Base-by-base conservation (phyloP, 495 filamentous ascomycete genomes). In the Penicillium steckii region DNA sequence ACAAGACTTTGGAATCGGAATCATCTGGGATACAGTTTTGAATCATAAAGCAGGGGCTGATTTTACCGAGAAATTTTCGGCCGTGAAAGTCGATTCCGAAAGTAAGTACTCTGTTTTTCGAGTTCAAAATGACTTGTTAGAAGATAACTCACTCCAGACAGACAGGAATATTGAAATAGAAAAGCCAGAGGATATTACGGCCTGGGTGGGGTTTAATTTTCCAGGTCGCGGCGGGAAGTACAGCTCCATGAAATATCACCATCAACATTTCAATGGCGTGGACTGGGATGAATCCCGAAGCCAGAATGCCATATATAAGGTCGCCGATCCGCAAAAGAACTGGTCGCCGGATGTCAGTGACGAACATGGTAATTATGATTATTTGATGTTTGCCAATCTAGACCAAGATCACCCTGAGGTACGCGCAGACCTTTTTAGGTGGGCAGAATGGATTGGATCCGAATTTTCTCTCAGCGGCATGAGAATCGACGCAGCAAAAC, bases 41-140 rank as follows among this genome's bases (percentile, higher is more conserved):
- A 91, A 90, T 52, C 87, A 90, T 66, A 89, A 88, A 65, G 83
- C 85, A n/a, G 85, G 75, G 8, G 87, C 83, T 13, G 87, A 90
- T 62, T 72, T 66, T 30, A 78, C 73, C 8, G 84, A 90, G 63
- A 73, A 71, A 25, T 84, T 79, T 53, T 48, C 66, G 30, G 84
- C 78, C 1, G 74, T 87, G 43, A 83, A 84, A 60, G 85, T 89
- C 13, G 75, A 87, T 56, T 69, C 74, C 2, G 59, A 77, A 52
- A 65, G 78, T 80, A 65, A 33, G 33, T 18, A 57, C 54, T 2
- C 15, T 10, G 22, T 23, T 9, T 12, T 21, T 3, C 15, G 18
- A 17, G 18, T 10, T 3, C 2, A 9, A 23, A 22, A 22, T 15
- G 8, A 13, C 2, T 6, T 21, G 24, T 13, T 8, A n/a, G 5